Evolutionary conservation across 2,329 filamentous ascomycete genomes (phyloP).

Genomic region (Penicillium sp.): DNA sequence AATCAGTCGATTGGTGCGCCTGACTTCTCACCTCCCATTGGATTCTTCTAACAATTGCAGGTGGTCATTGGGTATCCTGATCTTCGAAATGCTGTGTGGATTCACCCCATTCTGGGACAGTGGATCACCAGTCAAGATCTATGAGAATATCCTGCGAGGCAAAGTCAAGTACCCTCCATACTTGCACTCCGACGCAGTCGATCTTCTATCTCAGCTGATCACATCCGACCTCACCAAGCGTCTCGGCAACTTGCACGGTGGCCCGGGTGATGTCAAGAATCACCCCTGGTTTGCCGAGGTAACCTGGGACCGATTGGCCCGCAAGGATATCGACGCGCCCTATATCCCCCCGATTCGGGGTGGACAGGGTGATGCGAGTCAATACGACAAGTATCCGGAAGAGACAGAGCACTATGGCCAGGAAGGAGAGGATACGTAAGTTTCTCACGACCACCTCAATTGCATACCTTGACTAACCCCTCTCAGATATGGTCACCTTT

Average conservation of each 20-base stretch:
- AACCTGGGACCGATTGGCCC: constrained; percentile 90
- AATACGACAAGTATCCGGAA: constrained; percentile 97
- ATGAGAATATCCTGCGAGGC: constrained; percentile 97
- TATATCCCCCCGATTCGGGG: constrained; percentile 96
- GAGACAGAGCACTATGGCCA: constrained; percentile 90
- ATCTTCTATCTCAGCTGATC: constrained; percentile 88
- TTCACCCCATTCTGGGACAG: constrained; percentile 99
- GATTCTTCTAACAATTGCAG: constrained; percentile 48
- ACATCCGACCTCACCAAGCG: constrained; percentile 94
- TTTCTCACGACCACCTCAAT: constrained; percentile 30
- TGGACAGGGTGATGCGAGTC: constrained; percentile 90
- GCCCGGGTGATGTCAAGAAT: constrained; percentile 88
- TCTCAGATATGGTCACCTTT: constrained; percentile 69
- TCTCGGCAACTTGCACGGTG: constrained; percentile 88
- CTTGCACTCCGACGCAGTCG: constrained; percentile 90
- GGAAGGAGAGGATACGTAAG: constrained; percentile 81
- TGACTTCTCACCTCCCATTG: constrained; percentile 7
- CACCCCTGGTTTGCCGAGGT: constrained; percentile 97
- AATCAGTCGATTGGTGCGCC: constrained; percentile 94
- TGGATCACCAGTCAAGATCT: constrained; percentile 97
- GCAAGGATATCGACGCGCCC: constrained; percentile 97
- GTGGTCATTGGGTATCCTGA: constrained; percentile 98
- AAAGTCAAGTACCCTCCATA: constrained; percentile 96
- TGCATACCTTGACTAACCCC: neutral
- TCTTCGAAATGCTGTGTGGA: constrained; percentile 99